Percentiles rank a stretch among this genome's conserved stretches.
Evolutionary conservation across 164 flowering plant genomes (phyloP).

Genomic region (Magnolia kwangsiensis): DNA sequence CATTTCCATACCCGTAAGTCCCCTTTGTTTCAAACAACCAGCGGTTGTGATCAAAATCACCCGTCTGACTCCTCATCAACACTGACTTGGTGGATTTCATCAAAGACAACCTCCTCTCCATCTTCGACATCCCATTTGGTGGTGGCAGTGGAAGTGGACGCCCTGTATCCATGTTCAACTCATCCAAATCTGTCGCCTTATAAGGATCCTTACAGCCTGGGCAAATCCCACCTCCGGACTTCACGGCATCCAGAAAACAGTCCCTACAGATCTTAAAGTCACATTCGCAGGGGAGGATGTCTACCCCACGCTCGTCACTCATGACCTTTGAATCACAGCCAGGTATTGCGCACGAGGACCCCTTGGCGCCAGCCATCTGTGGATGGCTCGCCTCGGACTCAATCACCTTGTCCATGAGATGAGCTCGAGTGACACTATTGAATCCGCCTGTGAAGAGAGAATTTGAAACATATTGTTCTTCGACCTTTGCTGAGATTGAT

Average conservation of each 20-base stretch:
- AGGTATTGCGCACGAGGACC: slow-evolving; percentile 50
- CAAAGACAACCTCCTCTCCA: slow-evolving; percentile 49
- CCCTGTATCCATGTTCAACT: slow-evolving; percentile 28
- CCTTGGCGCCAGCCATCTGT: slow-evolving; percentile 61
- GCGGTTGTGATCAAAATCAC: slow-evolving; percentile 73
- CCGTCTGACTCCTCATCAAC: slow-evolving; percentile 49
- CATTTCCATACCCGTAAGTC: slow-evolving; percentile 77
- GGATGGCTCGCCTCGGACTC: slow-evolving; percentile 63
- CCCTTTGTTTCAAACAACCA: slow-evolving; percentile 83
- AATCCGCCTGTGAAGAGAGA: slow-evolving; percentile 66
- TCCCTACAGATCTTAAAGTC: slow-evolving; percentile 74
- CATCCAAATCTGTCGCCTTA: slow-evolving; percentile 47
- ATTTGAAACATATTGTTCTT: slow-evolving; percentile 65
- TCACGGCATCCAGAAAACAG: slow-evolving; percentile 62
- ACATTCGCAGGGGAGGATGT: slow-evolving; percentile 62
- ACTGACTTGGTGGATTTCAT: slow-evolving; percentile 44
- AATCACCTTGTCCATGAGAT: slow-evolving; percentile 71
- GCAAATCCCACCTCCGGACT: slow-evolving; percentile 44
- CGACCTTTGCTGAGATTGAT: slow-evolving; percentile 47
- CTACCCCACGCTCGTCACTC: slow-evolving; percentile 59
- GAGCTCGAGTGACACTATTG: slow-evolving; percentile 56
- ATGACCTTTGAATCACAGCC: slow-evolving; percentile 68
- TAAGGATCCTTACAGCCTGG: slow-evolving; percentile 77
- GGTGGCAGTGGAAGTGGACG: slow-evolving; percentile 44
- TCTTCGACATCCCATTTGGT: slow-evolving; percentile 22